phyloP scores from a whole-genome alignment of 2,329 filamentous ascomycete species.

The Meredithiella fracta region DNA sequence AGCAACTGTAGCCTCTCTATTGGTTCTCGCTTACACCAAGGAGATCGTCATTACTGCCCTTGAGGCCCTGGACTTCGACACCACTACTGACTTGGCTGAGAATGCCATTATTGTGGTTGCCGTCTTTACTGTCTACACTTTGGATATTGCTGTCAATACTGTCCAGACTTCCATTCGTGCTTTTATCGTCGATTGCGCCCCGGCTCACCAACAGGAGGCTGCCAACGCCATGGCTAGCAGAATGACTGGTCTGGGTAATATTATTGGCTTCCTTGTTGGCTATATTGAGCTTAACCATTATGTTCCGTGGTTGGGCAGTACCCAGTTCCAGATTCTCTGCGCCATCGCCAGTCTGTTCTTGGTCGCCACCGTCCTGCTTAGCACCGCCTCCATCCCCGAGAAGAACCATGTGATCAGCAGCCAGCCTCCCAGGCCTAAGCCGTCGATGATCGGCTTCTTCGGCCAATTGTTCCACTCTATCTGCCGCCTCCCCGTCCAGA shows the following conservation, averaged over 20 bases:
- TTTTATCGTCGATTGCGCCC: conserved; percentile 86
- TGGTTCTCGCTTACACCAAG: conserved; percentile 57
- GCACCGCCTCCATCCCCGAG: conserved; percentile 53
- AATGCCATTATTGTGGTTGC: conserved; percentile 58
- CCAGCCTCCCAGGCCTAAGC: conserved; percentile 29
- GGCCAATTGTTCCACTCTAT: conserved; percentile 60
- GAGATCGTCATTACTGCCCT: conserved; percentile 55
- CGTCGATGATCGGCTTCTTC: conserved; percentile 66
- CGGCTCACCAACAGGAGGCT: conserved; percentile 80
- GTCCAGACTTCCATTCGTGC: conserved; percentile 84
- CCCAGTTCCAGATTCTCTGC: conserved; percentile 86
- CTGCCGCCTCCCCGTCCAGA: conserved; percentile 62
- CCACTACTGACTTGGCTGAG: conserved; percentile 47
- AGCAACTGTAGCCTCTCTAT: conserved; percentile 49
- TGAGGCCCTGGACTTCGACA: conserved; percentile 51
- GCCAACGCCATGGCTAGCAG: conserved; percentile 92
- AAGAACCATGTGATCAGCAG: conserved; percentile 46
- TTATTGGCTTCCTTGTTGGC: conserved; percentile 75
- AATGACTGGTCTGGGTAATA: conserved; percentile 74
- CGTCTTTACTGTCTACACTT: conserved; percentile 70
- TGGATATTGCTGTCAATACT: conserved; percentile 94
- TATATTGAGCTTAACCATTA: conserved; percentile 62
- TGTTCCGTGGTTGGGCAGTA: conserved; percentile 66
- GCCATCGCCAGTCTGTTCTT: conserved; percentile 67
- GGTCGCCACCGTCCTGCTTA: conserved; percentile 51